Percentiles rank a stretch among this genome's conserved stretches.
Conservation (phyloP, 371 early-diverging fungal genomes). For the Mortierella sp. region DNA sequence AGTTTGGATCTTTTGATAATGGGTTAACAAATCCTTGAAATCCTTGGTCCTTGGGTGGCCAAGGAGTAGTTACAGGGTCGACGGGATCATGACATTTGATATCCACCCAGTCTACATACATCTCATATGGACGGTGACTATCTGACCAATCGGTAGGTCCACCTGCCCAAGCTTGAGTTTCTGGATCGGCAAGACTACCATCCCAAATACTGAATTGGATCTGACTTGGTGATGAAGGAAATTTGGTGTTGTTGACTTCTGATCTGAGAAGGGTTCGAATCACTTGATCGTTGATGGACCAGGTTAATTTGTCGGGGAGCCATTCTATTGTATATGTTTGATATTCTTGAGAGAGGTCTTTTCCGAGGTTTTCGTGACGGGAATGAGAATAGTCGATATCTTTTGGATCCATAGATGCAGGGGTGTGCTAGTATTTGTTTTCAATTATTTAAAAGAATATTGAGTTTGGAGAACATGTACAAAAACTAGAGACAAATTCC, state of each 20-base stretch:
- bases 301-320: slow-evolving; percentile 68
- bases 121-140: slow-evolving; percentile 21
- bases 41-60: slow-evolving; percentile 44
- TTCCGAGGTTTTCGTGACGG: slow-evolving; percentile 9
- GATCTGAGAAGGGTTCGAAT: slow-evolving; percentile 62
- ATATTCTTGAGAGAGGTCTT: slow-evolving; percentile 39
- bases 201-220: slow-evolving; percentile 81
- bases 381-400: slow-evolving; percentile 49
- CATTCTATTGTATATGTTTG: slow-evolving; percentile 66
- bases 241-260: slow-evolving; percentile 60
- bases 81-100: slow-evolving; percentile 30
- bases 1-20: slow-evolving; percentile 10
- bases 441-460: too few species aligned
- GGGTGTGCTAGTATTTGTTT: slow-evolving; percentile 24
- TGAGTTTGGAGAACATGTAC: too few species aligned
- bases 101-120: slow-evolving; percentile 47
- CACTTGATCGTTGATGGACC: slow-evolving; percentile 63
- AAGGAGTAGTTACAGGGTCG: slow-evolving; percentile 26
- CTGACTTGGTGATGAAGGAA: slow-evolving; percentile 66
- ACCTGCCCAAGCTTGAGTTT: slow-evolving; percentile 77
- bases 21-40: slow-evolving; percentile 45
- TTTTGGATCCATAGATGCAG: slow-evolving; percentile 45
- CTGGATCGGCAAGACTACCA: slow-evolving; percentile 66
- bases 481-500: too few species aligned
- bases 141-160: slow-evolving; percentile 69